Evolutionary conservation across 73 alveolate genomes (phyloP).

Genomic region (Stentor roeselii): DNA sequence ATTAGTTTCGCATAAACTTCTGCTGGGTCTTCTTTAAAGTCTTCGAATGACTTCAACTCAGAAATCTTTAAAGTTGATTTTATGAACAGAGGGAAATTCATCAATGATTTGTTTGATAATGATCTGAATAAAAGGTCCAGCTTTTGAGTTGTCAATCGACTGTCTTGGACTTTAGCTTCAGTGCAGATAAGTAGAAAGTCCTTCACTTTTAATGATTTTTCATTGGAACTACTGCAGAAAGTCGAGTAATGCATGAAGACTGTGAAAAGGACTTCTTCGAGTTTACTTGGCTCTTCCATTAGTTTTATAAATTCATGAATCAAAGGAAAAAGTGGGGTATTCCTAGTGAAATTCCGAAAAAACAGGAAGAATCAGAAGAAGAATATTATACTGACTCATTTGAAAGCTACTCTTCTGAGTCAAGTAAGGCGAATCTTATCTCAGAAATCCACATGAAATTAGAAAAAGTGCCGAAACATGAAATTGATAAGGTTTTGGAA

Average conservation of each 20-base stretch:
- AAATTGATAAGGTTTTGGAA: too few relatives aligned
- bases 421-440: neutral
- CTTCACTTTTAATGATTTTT: slow-evolving; percentile 31
- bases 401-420: neutral
- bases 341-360: neutral
- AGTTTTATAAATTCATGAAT: too few relatives aligned
- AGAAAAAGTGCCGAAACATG: neutral
- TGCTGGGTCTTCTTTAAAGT: slow-evolving; percentile 23
- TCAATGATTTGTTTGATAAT: slow-evolving; percentile 47
- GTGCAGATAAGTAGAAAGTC: slow-evolving; percentile 54
- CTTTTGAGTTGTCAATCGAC: slow-evolving; percentile 31
- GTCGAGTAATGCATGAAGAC: slow-evolving; percentile 10
- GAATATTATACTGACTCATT: neutral
- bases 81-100: slow-evolving; percentile 54
- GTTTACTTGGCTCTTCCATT: neutral
- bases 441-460: neutral
- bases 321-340: neutral
- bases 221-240: neutral
- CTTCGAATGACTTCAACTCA: slow-evolving; percentile 31
- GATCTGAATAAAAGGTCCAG: slow-evolving; percentile 53
- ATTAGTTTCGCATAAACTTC: slow-evolving; percentile 51
- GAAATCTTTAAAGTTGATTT: slow-evolving; percentile 44
- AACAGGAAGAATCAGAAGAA: neutral
- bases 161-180: slow-evolving; percentile 43
- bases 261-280: neutral